Percentiles rank a stretch among this genome's conserved stretches.
These are phyloP conservation scores for Aspergillus sp. DNA, from an alignment of 2,329 filamentous ascomycete genomes.

Conservation along the genomic window DNA sequence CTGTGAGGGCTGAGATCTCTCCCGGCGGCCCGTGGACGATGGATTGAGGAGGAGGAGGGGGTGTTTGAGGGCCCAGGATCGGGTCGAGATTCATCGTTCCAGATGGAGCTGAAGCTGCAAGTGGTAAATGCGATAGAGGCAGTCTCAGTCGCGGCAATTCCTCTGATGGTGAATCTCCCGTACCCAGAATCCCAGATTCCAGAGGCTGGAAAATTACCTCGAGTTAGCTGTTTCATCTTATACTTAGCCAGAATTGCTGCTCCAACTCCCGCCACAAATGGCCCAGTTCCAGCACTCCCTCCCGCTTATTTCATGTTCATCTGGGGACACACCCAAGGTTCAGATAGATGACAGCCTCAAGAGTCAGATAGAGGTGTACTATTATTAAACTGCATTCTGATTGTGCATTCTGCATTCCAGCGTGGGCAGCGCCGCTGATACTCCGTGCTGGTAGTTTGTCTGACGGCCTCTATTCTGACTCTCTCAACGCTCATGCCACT, in stretches of 20 bases:
- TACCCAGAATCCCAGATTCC: neutral
- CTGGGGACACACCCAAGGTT: neutral
- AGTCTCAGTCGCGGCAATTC: neutral
- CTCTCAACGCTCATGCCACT: neutral
- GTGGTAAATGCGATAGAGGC: neutral
- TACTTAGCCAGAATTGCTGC: neutral
- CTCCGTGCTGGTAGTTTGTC: no score
- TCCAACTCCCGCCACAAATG: neutral
- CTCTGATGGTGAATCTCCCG: neutral
- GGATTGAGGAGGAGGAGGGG: no score
- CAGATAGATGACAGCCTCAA: neutral
- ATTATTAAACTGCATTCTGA: neutral
- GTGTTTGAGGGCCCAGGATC: neutral
- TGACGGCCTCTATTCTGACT: neutral
- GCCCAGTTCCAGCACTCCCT: neutral
- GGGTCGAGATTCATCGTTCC: neutral
- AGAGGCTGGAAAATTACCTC: conserved; percentile 6
- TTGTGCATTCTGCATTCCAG: no score
- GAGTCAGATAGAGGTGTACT: neutral
- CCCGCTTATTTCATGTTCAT: neutral
- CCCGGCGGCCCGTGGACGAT: no score
- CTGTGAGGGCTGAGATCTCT: no score
- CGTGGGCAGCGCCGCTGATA: no score
- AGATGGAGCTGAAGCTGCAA: neutral
- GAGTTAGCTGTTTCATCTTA: conserved; percentile 11